Conservation (phyloP, 1,284 basidiomycete species). For the Apiotrichum siamense region DNA sequence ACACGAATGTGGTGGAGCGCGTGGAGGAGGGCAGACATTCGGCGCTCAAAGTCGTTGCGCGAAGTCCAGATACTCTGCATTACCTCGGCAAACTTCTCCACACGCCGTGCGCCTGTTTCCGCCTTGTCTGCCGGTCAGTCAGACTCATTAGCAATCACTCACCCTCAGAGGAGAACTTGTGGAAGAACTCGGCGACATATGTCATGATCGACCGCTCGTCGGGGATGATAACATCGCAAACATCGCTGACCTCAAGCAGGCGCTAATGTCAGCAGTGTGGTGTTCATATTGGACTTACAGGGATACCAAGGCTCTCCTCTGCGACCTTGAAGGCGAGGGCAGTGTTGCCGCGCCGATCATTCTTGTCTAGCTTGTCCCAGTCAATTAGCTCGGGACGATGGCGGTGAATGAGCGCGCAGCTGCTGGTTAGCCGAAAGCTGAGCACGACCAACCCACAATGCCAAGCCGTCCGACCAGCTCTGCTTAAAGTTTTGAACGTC, state of each 20-base stretch:
- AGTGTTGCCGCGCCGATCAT: conserved; percentile 72
- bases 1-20: conserved; percentile 60
- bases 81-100: conserved; percentile 92
- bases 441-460: conserved; percentile 60
- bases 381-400: conserved; percentile 90
- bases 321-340: conserved; percentile 79
- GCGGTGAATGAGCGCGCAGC: conserved; percentile 92
- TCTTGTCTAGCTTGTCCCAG: conserved; percentile 75
- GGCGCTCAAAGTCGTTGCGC: conserved; percentile 84
- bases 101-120: conserved; percentile 84
- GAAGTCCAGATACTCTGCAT: conserved; percentile 60
- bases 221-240: conserved; percentile 80
- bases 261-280: conserved; percentile 53
- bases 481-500: conserved; percentile 87
- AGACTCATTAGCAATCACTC: conserved; percentile 22
- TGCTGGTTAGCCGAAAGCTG: conserved; percentile 39
- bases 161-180: conserved; percentile 97
- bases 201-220: conserved; percentile 79
- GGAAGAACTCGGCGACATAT: conserved; percentile 83
- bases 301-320: conserved; percentile 77
- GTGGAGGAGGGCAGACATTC: conserved; percentile 58
- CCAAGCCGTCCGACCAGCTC: conserved; percentile 91
- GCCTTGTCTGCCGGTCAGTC: conserved; percentile 65
- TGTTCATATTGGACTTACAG: conserved; percentile 54
- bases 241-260: conserved; percentile 90